A percentile compares a stretch with the other conserved stretches of the same genome.
Evolutionary conservation across 495 filamentous ascomycete species (phyloP).

Genomic region (Hypoxylon cercidicola): DNA sequence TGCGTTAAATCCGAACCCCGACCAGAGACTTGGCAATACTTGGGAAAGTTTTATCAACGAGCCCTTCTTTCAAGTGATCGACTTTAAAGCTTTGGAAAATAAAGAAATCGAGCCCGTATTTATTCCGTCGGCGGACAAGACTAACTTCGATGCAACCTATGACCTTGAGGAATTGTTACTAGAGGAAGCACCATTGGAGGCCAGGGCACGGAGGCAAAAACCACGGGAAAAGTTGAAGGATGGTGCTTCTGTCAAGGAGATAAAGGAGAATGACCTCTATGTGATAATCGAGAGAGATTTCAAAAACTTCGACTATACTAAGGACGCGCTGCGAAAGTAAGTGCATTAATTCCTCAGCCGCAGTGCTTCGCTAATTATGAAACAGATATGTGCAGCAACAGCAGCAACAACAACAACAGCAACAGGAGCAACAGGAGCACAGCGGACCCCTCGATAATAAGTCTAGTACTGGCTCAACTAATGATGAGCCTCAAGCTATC

Average conservation of each 20-base stretch:
- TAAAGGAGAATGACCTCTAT: slow-evolving; percentile 92
- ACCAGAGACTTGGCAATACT: slow-evolving; percentile 80
- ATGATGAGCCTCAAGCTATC: slow-evolving; percentile 49
- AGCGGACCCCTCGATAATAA: slow-evolving; percentile 17
- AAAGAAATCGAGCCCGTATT: slow-evolving; percentile 95
- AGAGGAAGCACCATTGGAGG: slow-evolving; percentile 95
- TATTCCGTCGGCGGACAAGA: slow-evolving; percentile 92
- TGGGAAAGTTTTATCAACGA: slow-evolving; percentile 87
- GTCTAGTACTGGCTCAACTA: slow-evolving; percentile 28
- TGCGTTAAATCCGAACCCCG: slow-evolving; percentile 81
- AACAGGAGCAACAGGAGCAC: no score
- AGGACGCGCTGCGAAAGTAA: slow-evolving; percentile 72
- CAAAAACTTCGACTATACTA: slow-evolving; percentile 94
- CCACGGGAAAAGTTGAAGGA: slow-evolving; percentile 90
- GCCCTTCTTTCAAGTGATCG: slow-evolving; percentile 85
- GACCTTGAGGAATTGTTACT: slow-evolving; percentile 93
- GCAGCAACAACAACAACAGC: no score
- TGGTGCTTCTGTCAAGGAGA: slow-evolving; percentile 95
- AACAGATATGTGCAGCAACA: slow-evolving; percentile 35
- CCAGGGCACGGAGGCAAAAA: slow-evolving; percentile 90
- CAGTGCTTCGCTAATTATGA: slow-evolving; percentile 18
- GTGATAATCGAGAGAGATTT: slow-evolving; percentile 95
- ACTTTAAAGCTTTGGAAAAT: slow-evolving; percentile 85
- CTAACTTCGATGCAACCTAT: slow-evolving; percentile 98
- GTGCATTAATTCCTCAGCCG: slow-evolving; percentile 23